Conservation (phyloP, 2,329 filamentous ascomycete genomes). For the Colletotrichum costaricense region DNA sequence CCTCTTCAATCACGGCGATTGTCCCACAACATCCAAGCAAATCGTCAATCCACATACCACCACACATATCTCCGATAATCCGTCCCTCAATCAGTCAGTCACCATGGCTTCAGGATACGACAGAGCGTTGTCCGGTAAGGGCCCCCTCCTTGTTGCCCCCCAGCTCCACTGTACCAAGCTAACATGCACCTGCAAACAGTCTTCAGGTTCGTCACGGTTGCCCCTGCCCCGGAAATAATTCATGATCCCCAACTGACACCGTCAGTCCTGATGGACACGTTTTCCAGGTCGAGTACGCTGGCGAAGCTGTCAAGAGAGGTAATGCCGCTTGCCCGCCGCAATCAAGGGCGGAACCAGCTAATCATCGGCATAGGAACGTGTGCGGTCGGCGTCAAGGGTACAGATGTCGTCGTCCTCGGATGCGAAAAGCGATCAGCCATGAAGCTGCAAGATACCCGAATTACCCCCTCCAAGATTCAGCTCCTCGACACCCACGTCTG, state of each 20-base stretch:
- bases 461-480: conserved; percentile 98
- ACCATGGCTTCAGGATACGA: conserved; percentile 95
- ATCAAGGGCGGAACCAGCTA: conserved; percentile 38
- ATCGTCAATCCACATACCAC: conserved; percentile 1
- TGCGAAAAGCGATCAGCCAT: conserved; percentile 99
- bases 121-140: conserved; percentile 95
- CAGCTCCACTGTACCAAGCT: conserved; percentile 46
- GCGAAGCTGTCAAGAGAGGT: conserved; percentile 99
- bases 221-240: conserved; percentile 30
- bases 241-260: conserved; percentile 54
- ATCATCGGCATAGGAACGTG: conserved; percentile 78
- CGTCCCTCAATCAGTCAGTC: conserved; percentile 34
- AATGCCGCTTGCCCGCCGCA: conserved; percentile 41
- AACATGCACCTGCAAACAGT: conserved; percentile 67
- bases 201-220: conserved; percentile 74
- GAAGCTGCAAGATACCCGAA: conserved; percentile 99
- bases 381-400: conserved; percentile 96
- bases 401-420: conserved; percentile 92
- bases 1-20: conserved; percentile 30
- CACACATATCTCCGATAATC: conserved; percentile 26
- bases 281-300: conserved; percentile 99
- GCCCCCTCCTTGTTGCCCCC: conserved; percentile 45
- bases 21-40: conserved; percentile 22
- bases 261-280: conserved; percentile 97
- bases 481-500: conserved; percentile 96